phyloP scores from a whole-genome alignment of 2,329 filamentous ascomycete species.

The Fusarium abutilonis region DNA sequence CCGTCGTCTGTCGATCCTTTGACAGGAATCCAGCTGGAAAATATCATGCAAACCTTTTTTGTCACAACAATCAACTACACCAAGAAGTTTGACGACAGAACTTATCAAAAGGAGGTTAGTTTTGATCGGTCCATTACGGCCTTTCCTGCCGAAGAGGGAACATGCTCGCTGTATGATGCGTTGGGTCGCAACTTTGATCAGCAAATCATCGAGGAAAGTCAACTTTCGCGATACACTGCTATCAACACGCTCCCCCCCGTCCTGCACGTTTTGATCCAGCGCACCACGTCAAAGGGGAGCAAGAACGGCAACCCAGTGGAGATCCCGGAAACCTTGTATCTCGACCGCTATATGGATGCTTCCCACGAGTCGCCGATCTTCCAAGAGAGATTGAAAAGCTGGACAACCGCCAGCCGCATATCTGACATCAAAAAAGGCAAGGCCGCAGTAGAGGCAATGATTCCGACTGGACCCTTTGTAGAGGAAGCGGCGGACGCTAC shows the following conservation, averaged over 20 bases:
- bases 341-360: conserved; percentile 87
- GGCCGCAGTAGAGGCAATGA: conserved; percentile 42
- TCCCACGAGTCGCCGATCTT: conserved; percentile 69
- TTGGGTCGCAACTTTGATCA: conserved; percentile 87
- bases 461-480: conserved; percentile 44
- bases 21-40: conserved; percentile 81
- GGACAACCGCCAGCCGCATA: conserved; percentile 76
- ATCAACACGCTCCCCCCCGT: conserved; percentile 83
- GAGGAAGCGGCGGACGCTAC: conserved; percentile 1
- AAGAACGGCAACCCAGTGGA: conserved; percentile 83
- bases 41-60: conserved; percentile 76
- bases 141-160: conserved; percentile 61
- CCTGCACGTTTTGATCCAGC: conserved; percentile 88
- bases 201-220: conserved; percentile 75
- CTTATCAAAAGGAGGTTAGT: conserved; percentile 56
- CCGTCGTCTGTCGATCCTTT: conserved; percentile 66
- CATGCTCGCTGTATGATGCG: conserved; percentile 79
- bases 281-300: conserved; percentile 75
- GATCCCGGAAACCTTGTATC: conserved; percentile 82
- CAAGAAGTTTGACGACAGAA: conserved; percentile 59
- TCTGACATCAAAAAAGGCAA: conserved; percentile 60
- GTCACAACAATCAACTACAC: conserved; percentile 70
- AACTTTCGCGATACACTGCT: conserved; percentile 71
- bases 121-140: conserved; percentile 73
- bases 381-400: conserved; percentile 72